Evolutionary conservation across 2,329 filamentous ascomycete species (phyloP), one percentile per base, ranked within the genome.

Genomic region (Fusarium tjaetaba): DNA sequence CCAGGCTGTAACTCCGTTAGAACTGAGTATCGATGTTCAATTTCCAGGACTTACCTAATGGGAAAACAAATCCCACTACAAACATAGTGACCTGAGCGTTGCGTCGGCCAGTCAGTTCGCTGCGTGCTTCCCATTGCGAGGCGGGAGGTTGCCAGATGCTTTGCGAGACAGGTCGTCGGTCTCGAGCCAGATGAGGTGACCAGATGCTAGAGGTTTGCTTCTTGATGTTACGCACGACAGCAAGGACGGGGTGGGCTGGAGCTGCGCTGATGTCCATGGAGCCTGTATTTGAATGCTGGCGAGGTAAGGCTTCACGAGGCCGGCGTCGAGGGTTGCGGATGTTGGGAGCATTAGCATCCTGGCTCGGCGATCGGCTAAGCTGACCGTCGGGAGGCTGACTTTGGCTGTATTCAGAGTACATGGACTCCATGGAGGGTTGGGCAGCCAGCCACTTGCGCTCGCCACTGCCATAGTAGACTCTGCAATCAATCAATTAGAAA

Each of bases 51-150:
- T 82, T 83, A 92, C 90, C 86, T 69, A 94, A 87, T 11, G 94
- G 94, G 78, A 94, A 90, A 52, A 96, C 84, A 78, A 97, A 97
- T 30, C 94, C 94, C 52, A 92, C 46, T 62, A 91, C 89, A 82
- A 97, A 97, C 55, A 94, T 84, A 59, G 92, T 85, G 36, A 96
- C 88, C 81, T 97, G 94, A 52, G 90, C 83, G 78, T 95, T 95
- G 70, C 93, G 88, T 71, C 89, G 88, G 57, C 91, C 91, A 71
- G 92, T 86, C 7, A 89, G 78, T 22, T 88, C 87, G 41, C 88
- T 89, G 43, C 90, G 89, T 6, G 88, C 82, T 15, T 88, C 88
- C 82, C 91, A 93, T 68, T 90, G 89, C 28, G 93, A 84, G 3
- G 91, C 91, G 2, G 94, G 94, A 4, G 94, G 91, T 68, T 91